Base-by-base conservation (phyloP, 2,329 filamentous ascomycete species). In the Tolypocladium tundrense region DNA sequence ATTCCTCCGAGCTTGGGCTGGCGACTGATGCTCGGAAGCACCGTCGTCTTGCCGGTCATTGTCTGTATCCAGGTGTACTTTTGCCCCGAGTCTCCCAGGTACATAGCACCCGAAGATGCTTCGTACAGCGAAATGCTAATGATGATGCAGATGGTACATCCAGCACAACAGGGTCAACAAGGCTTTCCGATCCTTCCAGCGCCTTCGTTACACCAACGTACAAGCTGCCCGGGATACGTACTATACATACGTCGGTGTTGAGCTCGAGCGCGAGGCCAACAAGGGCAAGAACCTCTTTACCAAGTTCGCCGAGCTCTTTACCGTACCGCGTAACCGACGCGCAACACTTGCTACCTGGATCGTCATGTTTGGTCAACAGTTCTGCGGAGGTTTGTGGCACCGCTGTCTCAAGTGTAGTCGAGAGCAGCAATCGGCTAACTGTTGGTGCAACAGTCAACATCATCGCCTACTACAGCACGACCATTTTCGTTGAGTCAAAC, bases 11-110 rank as follows among this genome's bases (percentile, higher is more conserved):
- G 62, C 40, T 67, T 67, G 1, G 69, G 67, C 24, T 87, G 84
- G 85, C 76, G 84, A n/a, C 72, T 85, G 6, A 82, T 85, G 67
- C 71, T 87, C 7, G 83, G 81, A 2, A 84, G 82, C 2, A 82
- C 84, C 2, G 83, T 85, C 11, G 70, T 73, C 19, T 73, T 77
- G 0, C 74, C 78, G 0, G 68, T 88, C 2, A 75, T 84, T 6
- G 73, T 84, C 0, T 57, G 79, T 7, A 35, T 79, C 13, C 73
- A 80, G 48, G 85, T 88, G 60, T 89, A 79, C 66, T 72, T 85
- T 56, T 88, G 85, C 61, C 83, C 84, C 0, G 83, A 86, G 62
- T 85, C 1, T 87, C 81, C 69, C 65, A 72, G 3, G 78, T 51
- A 35, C 4, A 16, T 51, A 16, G 31, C 4, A n/a, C 1, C 2